phyloP scores from a whole-genome alignment of 441 rosid genomes.

The Erodium moschatum region DNA sequence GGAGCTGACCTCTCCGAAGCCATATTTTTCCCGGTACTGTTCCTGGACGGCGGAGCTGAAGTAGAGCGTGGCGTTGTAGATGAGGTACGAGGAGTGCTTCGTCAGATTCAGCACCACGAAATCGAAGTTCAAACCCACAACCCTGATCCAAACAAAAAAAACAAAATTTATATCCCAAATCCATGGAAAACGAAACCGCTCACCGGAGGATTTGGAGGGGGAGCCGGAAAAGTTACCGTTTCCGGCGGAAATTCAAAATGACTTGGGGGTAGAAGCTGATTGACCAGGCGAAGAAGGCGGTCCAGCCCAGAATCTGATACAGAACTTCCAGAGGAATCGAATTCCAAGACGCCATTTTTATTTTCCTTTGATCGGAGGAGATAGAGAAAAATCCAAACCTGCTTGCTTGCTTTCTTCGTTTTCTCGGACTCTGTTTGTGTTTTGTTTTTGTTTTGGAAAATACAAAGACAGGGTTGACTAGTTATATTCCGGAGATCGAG shows the following conservation, averaged over 20 bases:
- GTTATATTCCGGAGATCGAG: not conserved
- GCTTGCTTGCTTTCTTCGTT: not conserved
- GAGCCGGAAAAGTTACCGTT: conserved; percentile 33
- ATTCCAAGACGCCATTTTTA: conserved; percentile 79
- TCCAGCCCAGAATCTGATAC: conserved; percentile 64
- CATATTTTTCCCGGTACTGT: conserved; percentile 72
- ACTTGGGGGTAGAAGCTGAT: conserved; percentile 80
- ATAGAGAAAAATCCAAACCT: too few relatives aligned
- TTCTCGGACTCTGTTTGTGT: too few relatives aligned
- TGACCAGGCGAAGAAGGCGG: conserved; percentile 68
- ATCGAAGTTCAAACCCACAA: conserved; percentile 88
- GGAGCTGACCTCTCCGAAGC: conserved; percentile 42
- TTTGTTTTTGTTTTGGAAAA: too few relatives aligned
- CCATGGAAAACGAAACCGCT: not conserved
- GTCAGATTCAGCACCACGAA: conserved; percentile 79
- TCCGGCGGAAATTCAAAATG: conserved; percentile 68
- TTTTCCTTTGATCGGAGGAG: too few relatives aligned
- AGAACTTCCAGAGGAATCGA: conserved; percentile 53
- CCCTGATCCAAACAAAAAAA: conserved; percentile 30
- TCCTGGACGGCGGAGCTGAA: conserved; percentile 64
- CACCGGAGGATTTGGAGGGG: not conserved
- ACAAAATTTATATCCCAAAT: not conserved
- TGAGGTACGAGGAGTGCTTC: conserved; percentile 87
- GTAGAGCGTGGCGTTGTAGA: conserved; percentile 75
- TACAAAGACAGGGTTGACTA: not conserved